Conservation (phyloP, 495 filamentous ascomycete species). For the Tricharina praecox region DNA sequence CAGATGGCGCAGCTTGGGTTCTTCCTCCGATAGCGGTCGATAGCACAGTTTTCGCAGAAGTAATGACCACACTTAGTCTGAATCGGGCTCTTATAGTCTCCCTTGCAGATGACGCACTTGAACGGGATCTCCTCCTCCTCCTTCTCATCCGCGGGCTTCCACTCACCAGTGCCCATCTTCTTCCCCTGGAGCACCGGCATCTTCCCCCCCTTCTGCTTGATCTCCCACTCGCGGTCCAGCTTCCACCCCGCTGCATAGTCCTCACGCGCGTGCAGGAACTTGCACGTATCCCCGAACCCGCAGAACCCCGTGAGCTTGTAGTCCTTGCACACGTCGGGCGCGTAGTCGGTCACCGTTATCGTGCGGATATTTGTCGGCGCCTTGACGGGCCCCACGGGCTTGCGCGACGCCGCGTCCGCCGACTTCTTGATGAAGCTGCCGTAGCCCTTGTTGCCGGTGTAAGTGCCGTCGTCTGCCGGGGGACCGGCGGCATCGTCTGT, state of each 20-base stretch:
- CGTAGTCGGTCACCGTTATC: conserved; percentile 77
- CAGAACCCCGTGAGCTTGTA: conserved; percentile 80
- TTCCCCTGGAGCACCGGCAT: conserved; percentile 37
- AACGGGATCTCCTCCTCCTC: conserved; percentile 75
- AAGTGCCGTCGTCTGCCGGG: conserved; percentile 41
- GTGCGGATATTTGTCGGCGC: conserved; percentile 81
- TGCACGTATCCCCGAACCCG: conserved; percentile 69
- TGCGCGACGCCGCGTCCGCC: conserved; percentile 54
- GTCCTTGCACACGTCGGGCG: conserved; percentile 92
- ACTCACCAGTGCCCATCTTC: conserved; percentile 39
- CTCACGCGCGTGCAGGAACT: conserved; percentile 72
- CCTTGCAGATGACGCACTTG: conserved; percentile 82
- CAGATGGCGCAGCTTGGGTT: conserved; percentile 75
- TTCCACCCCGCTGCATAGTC: conserved; percentile 93
- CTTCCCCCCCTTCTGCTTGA: conserved; percentile 57
- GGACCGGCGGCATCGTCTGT: conserved; percentile 15
- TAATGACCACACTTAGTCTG: conserved; percentile 88
- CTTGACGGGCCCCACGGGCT: conserved; percentile 68
- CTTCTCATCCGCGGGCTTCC: conserved; percentile 30
- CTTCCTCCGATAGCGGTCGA: conserved; percentile 65
- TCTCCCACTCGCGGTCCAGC: conserved; percentile 85
- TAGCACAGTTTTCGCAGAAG: conserved; percentile 79
- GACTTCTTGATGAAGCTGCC: conserved; percentile 64
- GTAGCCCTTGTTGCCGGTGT: conserved; percentile 58
- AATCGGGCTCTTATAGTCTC: conserved; percentile 63